These are phyloP conservation scores for Cercospora beticola DNA, from an alignment of 2,329 filamentous ascomycete genomes.

Conservation along the genomic window DNA sequence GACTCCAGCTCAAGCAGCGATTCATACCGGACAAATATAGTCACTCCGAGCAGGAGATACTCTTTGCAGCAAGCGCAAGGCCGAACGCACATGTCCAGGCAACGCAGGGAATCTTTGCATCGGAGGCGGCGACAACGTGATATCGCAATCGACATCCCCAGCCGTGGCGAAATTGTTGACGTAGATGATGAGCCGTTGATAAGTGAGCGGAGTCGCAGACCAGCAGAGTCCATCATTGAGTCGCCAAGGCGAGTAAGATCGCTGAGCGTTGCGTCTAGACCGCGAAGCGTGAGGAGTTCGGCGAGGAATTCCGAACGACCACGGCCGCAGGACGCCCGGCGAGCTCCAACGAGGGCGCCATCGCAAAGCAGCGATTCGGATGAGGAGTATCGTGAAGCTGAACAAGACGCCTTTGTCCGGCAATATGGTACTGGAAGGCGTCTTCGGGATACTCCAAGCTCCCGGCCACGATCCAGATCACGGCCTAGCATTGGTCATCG, in stretches of 20 bases:
- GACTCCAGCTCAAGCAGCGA: neutral
- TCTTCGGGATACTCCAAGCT: neutral
- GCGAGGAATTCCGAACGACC: neutral
- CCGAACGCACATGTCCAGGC: neutral
- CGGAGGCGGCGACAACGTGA: slow-evolving; percentile 1
- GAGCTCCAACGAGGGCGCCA: neutral
- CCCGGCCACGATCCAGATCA: neutral
- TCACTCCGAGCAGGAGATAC: neutral
- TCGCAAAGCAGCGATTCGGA: neutral
- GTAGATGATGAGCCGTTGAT: neutral
- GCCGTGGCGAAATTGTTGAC: neutral
- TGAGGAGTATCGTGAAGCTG: neutral
- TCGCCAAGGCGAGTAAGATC: neutral
- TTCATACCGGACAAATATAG: neutral
- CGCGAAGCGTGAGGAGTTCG: neutral
- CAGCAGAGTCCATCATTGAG: neutral
- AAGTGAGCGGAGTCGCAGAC: neutral
- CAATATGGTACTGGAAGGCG: neutral
- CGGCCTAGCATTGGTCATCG: neutral
- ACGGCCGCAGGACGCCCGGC: neutral
- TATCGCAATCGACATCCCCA: neutral
- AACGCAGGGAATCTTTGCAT: neutral
- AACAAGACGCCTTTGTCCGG: neutral
- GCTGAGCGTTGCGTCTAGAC: neutral
- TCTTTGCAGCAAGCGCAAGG: neutral